Base-by-base conservation (phyloP, 2,329 filamentous ascomycete genomes). In the Corniculantispora saksenae region DNA sequence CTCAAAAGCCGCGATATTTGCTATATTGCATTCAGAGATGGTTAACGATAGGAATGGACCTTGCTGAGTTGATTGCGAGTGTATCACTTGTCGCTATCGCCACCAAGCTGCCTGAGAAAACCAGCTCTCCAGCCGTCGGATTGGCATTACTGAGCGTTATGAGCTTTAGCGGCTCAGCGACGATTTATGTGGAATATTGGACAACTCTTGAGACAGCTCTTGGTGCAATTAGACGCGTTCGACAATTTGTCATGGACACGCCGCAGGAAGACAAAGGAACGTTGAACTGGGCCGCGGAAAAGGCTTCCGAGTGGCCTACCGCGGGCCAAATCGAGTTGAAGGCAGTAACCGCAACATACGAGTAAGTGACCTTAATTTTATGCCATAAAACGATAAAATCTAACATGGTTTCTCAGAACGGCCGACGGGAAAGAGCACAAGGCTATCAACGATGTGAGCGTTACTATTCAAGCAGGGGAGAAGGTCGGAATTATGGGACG, bases 21-120 rank as follows among this genome's bases (percentile, higher is more conserved):
- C 74, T 83, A 19, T 79, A 76, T 61, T 76, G 77, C 29, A 77
- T 82, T 15, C 82, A 83, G 66, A 73, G 79, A 35, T 83, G 81
- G 81, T 73, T 83, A 1, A 78, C 73, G 0, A 68, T 83, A 1
- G 79, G 80, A 1, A 67, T 83, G 13, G 80, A 83, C 64, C 67
- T 83, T 13, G 67, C 65, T 17, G 61, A 57, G 2, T 59, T 61
- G 6, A 74, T 83, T 29, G 79, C 80, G 0, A 53, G 57, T 4
- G 23, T 67, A 3, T 43, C 66, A 2, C 53, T 70, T 1, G 72
- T 78, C 13, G 69, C 82, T 1, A 76, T 80, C 1, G 77, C 82
- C 3, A 21, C 35, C 7, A 17, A 15, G 19, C 23, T 43, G 12
- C 50, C 40, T 1, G 8, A 8, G 1, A 27, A 15, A 2, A 59